phyloP scores from a whole-genome alignment of 2,329 filamentous ascomycete genomes.

The Trichophyton benhamiae region DNA sequence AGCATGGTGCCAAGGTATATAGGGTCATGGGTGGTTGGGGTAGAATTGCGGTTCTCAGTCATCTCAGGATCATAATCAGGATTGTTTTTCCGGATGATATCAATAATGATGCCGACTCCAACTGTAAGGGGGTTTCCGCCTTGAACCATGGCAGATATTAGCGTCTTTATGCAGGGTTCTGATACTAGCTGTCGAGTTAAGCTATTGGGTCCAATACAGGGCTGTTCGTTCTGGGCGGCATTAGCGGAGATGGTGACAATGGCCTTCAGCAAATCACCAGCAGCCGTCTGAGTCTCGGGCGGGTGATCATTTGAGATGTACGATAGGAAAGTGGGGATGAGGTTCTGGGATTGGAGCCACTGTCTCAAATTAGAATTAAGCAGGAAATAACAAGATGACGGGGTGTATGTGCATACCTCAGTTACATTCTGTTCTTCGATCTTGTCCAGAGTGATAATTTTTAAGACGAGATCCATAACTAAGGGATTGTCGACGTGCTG shows the following conservation, averaged over 20 bases:
- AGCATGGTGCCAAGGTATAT: conserved; percentile 90
- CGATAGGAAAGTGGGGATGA: conserved; percentile 75
- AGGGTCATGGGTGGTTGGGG: conserved; percentile 75
- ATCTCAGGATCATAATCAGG: conserved; percentile 96
- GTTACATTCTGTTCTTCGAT: conserved; percentile 86
- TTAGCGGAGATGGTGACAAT: conserved; percentile 99
- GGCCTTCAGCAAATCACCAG: conserved; percentile 93
- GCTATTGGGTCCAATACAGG: conserved; percentile 97
- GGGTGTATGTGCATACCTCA: conserved; percentile 49
- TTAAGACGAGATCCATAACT: conserved; percentile 93
- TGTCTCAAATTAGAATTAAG: conserved; percentile 25
- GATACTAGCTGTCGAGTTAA: conserved; percentile 91
- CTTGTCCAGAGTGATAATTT: conserved; percentile 93
- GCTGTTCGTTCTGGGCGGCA: conserved; percentile 92
- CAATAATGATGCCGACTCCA: conserved; percentile 92
- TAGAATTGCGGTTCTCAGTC: conserved; percentile 62
- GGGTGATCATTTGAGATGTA: conserved; percentile 76
- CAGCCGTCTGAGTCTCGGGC: conserved; percentile 87
- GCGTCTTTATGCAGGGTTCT: conserved; percentile 62
- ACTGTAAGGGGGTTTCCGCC: conserved; percentile 92
- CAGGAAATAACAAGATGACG: background rate
- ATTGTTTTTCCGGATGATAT: conserved; percentile 98
- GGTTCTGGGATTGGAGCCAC: conserved; percentile 84
- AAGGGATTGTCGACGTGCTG: conserved; percentile 94
- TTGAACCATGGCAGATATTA: conserved; percentile 84